Evolutionary conservation across 805 yeast species (phyloP), one percentile per base, ranked within the genome.

Genomic region (Hanseniaspora lachancei): DNA sequence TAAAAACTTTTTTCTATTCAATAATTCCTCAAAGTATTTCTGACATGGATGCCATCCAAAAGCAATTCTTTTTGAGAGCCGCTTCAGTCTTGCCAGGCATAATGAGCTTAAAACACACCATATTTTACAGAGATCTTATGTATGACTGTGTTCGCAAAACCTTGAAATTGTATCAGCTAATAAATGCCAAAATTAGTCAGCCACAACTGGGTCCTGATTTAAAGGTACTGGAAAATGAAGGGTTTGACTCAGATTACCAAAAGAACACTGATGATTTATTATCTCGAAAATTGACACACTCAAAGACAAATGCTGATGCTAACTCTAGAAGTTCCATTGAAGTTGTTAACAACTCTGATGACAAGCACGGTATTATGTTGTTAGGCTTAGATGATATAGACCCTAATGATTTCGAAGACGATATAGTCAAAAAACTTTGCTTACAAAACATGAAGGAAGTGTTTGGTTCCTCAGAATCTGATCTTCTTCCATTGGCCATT

Each of bases 381-480:
- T 21, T 53, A 6, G 56, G 56, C 7, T 27, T 53, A 32, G 56
- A 53, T 29, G 56, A 53, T 16, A 46, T 53, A 15, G 50, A 53
- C 21, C 40, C 50, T 13, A 67, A 62, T 57, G 65, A 61, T 49
- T 52, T 57, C 7, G 10, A 38, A 15, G 46, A 62, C 20, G 64
- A 63, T 18, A 58, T 59, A 1, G 66, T 63, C 21, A 55, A 60
- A 2, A 74, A 70, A 44, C 52, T 66, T 4, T 69, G 76, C 0
- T 58, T 71, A 2, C 59, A 58, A 5, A 68, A 86, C 0, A 70
- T 89, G 59, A 76, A 75, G 51, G 66, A 79, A 1, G 76, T 81
- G 56, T 88, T 86, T 65, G 79, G 80, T 61, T 79, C 93, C 1
- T 70, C 77, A 1, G 77, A 81, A 46, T 71, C 82, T 5, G 75